A percentile compares a stretch with the other conserved stretches of the same genome.
phyloP scores from a whole-genome alignment of 208 protist species.

The Tritrichomonas musculus region DNA sequence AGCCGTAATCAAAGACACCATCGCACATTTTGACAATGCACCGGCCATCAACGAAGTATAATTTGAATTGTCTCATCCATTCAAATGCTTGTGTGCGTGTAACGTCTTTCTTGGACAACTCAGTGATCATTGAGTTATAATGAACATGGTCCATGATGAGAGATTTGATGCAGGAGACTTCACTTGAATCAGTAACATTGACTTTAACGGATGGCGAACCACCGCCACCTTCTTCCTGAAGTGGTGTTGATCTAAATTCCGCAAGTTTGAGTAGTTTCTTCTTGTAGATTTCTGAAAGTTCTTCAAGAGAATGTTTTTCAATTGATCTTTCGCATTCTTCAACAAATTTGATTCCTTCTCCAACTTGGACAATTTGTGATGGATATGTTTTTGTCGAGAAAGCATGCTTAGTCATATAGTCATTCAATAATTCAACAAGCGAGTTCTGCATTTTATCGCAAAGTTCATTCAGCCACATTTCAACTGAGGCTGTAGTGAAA shows the following conservation, averaged over 20 bases:
- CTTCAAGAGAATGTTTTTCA: neutral
- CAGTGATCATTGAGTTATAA: neutral
- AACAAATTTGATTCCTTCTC: neutral
- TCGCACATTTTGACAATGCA: slow-evolving; percentile 81
- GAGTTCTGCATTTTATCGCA: slow-evolving; percentile 45
- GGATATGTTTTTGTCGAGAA: neutral
- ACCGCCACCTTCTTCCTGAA: neutral
- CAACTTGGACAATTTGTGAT: slow-evolving; percentile 31
- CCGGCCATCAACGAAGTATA: slow-evolving; percentile 65
- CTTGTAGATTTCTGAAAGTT: neutral
- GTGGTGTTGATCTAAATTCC: neutral
- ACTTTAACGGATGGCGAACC: neutral
- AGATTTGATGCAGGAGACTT: neutral
- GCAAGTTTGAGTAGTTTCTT: neutral
- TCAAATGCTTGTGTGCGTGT: slow-evolving; percentile 59
- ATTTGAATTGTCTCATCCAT: slow-evolving; percentile 91
- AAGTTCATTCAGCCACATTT: slow-evolving; percentile 79
- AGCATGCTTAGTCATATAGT: neutral
- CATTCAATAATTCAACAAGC: neutral
- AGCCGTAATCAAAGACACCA: slow-evolving; percentile 86
- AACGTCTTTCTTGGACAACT: neutral
- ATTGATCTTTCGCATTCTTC: neutral
- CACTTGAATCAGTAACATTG: neutral
- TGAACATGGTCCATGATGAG: neutral
- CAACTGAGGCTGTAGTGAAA: slow-evolving; percentile 77